Base-by-base conservation (phyloP, 768 basidiomycete genomes). In the Lentinula edodes region DNA sequence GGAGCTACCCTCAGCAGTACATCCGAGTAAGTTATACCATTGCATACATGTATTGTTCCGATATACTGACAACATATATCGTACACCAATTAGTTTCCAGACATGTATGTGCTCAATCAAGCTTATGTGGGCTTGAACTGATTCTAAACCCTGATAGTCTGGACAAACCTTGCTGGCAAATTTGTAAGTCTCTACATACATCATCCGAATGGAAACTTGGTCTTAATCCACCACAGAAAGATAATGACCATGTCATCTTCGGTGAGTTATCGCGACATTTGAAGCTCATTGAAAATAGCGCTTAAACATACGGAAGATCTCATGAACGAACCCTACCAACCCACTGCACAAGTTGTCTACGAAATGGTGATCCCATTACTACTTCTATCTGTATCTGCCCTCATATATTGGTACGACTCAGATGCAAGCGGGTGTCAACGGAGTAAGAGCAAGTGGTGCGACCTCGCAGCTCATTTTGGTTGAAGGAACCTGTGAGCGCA, bases 341-440 rank as follows among this genome's bases (percentile, higher is more conserved):
- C 80, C 61, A 84, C 84, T 6, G 64, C 70, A n/a, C 74, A 74
- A 34, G 84, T 83, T 28, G 81, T 81, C 68, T 65, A 75, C 51
- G 39, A 42, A 43, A 71, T 85, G 58, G 83, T 83, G n/a, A 39
- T 28, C 39, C 45, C 48, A 32, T 45, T 54, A 53, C 28, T 62
- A 43, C 8, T 60, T 36, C 61, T 23, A 15, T 28, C 8, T 50
- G 15, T 18, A 38, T 61, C 23, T 57, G 56, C 6, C 38, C 43
- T 69, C 43, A 20, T 18, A 50, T n/a, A 39, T 32, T 34, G 16
- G 16, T 32, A 8, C 42, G 12, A 15, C 10, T 16, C 48, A 79
- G 84, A 81, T 80, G 70, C 88, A 89, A 80, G 83, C 83, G 45
- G 85, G 83, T 6, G 74, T 90, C 63, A 85, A 86, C 67, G 85